Evolutionary conservation across 2,329 filamentous ascomycete genomes (phyloP), one percentile per base, ranked within the genome.

Genomic region (Claviceps humidiphila): DNA sequence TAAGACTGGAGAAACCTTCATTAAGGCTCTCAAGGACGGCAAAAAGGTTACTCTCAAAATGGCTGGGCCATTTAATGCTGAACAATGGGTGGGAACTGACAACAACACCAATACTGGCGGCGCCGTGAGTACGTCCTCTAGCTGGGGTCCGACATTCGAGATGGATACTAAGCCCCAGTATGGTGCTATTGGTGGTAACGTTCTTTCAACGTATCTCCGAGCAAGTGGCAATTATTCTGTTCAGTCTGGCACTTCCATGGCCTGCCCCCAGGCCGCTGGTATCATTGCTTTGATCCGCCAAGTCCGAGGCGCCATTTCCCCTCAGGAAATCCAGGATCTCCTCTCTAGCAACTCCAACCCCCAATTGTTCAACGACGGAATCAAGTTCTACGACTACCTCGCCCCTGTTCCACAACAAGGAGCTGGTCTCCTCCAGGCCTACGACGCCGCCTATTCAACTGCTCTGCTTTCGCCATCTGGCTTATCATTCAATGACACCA

Each of bases 401-500:
- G 75, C 77, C 0, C 78, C 81, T 0, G 75, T 81, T 13, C 64
- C 74, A 2, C 81, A 85, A 60, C 78, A 82, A 58, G 81, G 81
- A 11, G 75, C 66, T 30, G 81, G 81, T 40, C 66, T 83, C 13
- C 66, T 84, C 47, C 77, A 81, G 57, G 80, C 78, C 4, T 75
- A 76, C 56, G 76, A 81, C 52, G 77, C 79, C 4, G 76, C 80
- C 5, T 72, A 76, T 57, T 68, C 75, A 14, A 77, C 71, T 3
- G 74, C 74, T 2, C 60, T 77, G 13, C 66, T 84, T 22, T 74
- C 73, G 58, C 73, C 71, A 8, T 76, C 76, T 16, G 77, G 74
- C 61, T 64, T 85, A 14, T 73, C 77, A 3, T 82, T 84, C 66
- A 84, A 84, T 61, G 81, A 85, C 61, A 81, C 79, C 0, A 75